A percentile compares a stretch with the other conserved stretches of the same genome.
phyloP scores from a whole-genome alignment of 2,329 filamentous ascomycete species.

The Aspergillus spinulosporus region DNA sequence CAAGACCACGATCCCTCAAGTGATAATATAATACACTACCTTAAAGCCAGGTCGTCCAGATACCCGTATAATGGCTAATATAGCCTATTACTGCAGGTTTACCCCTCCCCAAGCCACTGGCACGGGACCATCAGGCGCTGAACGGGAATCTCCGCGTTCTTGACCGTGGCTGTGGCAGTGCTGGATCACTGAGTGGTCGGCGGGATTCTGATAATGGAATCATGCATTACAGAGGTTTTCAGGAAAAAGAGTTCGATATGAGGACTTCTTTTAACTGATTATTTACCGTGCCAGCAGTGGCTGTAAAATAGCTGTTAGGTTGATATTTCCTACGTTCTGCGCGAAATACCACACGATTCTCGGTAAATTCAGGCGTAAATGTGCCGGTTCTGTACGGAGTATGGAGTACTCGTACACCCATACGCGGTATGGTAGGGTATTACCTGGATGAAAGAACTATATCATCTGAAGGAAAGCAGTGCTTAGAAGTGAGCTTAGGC shows the following conservation, averaged over 20 bases:
- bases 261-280: too few relatives aligned
- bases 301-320: too few relatives aligned
- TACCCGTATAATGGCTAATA: background rate
- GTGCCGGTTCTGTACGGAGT: slow-evolving; percentile 14
- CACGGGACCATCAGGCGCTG: background rate
- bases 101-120: background rate
- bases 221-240: too few relatives aligned
- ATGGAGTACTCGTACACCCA: background rate
- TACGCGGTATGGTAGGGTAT: slow-evolving; percentile 9
- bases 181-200: too few relatives aligned
- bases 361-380: slow-evolving; percentile 11
- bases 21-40: background rate
- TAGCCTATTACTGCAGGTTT: background rate
- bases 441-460: slow-evolving; percentile 3
- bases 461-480: background rate
- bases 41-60: background rate
- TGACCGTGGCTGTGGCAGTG: slow-evolving; percentile 12
- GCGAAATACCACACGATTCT: background rate
- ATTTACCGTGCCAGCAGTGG: too few relatives aligned
- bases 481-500: background rate
- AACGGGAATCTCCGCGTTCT: background rate
- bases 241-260: too few relatives aligned
- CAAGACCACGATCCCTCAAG: background rate
- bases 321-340: too few relatives aligned
- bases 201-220: too few relatives aligned